Percentiles rank a stretch among this genome's conserved stretches.
Conservation (phyloP, 2,329 filamentous ascomycete species). For the Sarocladium kiliense region DNA sequence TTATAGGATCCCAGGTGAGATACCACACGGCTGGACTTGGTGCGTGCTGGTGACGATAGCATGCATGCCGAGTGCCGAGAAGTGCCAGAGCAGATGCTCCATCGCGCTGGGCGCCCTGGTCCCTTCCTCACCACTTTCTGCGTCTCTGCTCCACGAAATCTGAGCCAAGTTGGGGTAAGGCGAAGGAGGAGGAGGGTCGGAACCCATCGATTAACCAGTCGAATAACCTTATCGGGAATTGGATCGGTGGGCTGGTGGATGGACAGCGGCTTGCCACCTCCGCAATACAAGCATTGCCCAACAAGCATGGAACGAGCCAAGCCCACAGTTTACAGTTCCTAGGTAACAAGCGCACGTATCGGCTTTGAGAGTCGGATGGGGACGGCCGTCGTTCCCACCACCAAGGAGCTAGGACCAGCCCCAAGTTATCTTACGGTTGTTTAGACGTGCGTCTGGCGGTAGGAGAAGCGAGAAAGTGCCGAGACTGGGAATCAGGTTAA, state of each 20-base stretch:
- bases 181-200: background rate
- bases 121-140: no score
- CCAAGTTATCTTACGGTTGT: no score
- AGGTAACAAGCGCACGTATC: slow-evolving; percentile 8
- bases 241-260: background rate
- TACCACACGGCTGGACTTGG: no score
- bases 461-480: background rate
- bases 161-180: background rate
- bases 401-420: background rate
- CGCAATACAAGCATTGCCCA: background rate
- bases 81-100: background rate
- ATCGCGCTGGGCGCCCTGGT: no score
- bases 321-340: background rate
- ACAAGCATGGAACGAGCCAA: background rate
- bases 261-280: background rate
- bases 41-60: background rate
- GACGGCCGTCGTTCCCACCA: background rate
- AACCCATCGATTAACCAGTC: background rate
- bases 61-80: background rate
- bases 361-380: slow-evolving; percentile 16
- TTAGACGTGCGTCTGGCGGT: no score
- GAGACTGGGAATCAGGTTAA: background rate
- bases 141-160: no score
- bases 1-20: no score
- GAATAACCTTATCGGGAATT: background rate